Evolutionary conservation across 306 rosid species (phyloP).

Genomic region (Rosa chinensis): DNA sequence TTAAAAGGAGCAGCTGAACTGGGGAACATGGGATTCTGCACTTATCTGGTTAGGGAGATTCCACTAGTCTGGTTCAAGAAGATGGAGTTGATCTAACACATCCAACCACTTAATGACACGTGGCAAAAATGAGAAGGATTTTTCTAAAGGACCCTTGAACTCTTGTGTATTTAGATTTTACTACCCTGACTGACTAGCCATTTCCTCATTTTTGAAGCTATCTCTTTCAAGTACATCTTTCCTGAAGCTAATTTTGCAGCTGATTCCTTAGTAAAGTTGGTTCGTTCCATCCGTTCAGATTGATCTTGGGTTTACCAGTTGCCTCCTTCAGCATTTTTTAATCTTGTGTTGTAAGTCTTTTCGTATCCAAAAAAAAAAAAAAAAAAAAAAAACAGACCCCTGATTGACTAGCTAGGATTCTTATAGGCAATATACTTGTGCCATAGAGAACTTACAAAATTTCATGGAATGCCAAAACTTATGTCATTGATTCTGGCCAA

Average conservation of each 20-base stretch:
- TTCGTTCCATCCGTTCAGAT: too few species aligned
- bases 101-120: not conserved
- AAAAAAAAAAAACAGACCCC: too few species aligned
- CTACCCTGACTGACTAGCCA: not conserved
- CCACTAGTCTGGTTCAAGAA: constrained; percentile 3
- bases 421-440: too few species aligned
- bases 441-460: not conserved
- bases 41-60: constrained; percentile 7
- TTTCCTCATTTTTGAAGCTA: too few species aligned
- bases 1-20: not conserved
- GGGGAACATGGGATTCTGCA: not conserved
- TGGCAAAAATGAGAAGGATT: not conserved
- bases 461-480: not conserved
- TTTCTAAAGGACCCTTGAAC: not conserved
- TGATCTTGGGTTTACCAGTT: too few species aligned
- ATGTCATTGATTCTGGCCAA: not conserved
- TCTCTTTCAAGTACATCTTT: too few species aligned
- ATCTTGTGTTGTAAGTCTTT: too few species aligned
- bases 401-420: too few species aligned
- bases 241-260: too few species aligned
- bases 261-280: too few species aligned
- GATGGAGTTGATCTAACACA: not conserved
- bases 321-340: too few species aligned
- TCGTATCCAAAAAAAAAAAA: too few species aligned
- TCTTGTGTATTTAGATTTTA: not conserved